These are phyloP conservation scores for Esteya vermicola DNA, from an alignment of 2,329 filamentous ascomycete genomes.

Conservation along the genomic window DNA sequence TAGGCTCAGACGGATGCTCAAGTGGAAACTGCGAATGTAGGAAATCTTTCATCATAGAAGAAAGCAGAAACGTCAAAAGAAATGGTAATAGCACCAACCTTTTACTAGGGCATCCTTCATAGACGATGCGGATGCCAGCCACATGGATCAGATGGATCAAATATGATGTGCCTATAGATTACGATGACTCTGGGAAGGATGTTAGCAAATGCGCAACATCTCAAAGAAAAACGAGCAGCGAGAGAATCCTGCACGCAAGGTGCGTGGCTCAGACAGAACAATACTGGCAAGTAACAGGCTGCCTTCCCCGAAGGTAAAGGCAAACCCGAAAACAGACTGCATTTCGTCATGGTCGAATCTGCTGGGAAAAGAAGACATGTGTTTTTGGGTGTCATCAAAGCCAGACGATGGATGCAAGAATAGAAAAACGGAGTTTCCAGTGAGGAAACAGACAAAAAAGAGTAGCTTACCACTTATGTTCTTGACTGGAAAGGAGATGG, in stretches of 20 bases:
- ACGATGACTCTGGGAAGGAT: too few relatives aligned
- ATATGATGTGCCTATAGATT: too few relatives aligned
- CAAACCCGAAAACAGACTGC: slow-evolving; percentile 50
- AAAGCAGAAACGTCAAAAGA: slow-evolving; percentile 4
- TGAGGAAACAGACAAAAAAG: too few relatives aligned
- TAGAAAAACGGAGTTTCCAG: too few relatives aligned
- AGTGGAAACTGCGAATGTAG: slow-evolving; percentile 84
- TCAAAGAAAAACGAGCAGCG: too few relatives aligned
- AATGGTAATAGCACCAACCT: slow-evolving; percentile 19
- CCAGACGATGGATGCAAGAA: too few relatives aligned
- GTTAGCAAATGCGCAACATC: background rate
- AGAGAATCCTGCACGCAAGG: slow-evolving; percentile 25
- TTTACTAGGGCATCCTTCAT: too few relatives aligned
- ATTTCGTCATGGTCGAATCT: slow-evolving; percentile 79
- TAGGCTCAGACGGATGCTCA: slow-evolving; percentile 50
- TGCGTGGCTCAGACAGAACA: slow-evolving; percentile 14
- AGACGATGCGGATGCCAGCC: too few relatives aligned
- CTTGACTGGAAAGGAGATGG: slow-evolving; percentile 5
- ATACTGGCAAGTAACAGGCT: slow-evolving; percentile 90
- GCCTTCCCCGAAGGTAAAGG: slow-evolving; percentile 30
- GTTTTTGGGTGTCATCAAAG: slow-evolving; percentile 58
- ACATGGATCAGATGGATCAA: too few relatives aligned
- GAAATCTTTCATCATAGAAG: slow-evolving; percentile 57
- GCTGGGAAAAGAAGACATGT: slow-evolving; percentile 76
- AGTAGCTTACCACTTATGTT: too few relatives aligned